A percentile compares a stretch with the other conserved stretches of the same genome.
These are phyloP conservation scores for Nannizzia gypsea DNA, from an alignment of 2,329 filamentous ascomycete genomes.

Conservation along the genomic window DNA sequence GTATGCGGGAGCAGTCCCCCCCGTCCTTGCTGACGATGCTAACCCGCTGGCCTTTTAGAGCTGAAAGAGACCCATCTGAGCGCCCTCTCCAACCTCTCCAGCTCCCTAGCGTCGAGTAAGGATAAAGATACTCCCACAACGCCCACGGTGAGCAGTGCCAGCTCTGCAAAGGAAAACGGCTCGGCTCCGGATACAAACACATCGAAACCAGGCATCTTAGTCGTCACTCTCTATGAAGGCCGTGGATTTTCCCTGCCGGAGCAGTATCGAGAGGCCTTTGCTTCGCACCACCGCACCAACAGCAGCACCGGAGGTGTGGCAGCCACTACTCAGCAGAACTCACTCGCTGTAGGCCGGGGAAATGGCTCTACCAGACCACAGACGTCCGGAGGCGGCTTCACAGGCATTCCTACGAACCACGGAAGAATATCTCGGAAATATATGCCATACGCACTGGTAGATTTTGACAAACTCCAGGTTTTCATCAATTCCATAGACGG, in stretches of 20 bases:
- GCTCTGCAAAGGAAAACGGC: not conserved
- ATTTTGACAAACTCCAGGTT: constrained; percentile 98
- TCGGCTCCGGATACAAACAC: not conserved
- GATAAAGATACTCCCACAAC: not conserved
- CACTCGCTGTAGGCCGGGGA: not conserved
- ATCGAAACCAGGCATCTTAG: not conserved
- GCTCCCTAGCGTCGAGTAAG: not conserved
- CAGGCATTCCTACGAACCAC: constrained; percentile 62
- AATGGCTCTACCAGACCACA: not conserved
- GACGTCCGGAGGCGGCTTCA: not conserved
- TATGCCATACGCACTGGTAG: constrained; percentile 87
- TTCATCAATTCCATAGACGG: constrained; percentile 97
- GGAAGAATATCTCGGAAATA: constrained; percentile 93
- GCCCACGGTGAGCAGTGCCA: not conserved
- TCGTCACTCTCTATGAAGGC: not conserved
- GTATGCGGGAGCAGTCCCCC: not conserved
- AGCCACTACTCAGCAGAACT: not conserved
- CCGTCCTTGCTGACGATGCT: not conserved
- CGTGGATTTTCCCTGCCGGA: not conserved
- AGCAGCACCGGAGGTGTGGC: not conserved
- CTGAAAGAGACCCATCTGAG: constrained; percentile 2
- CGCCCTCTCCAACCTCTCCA: constrained; percentile 1
- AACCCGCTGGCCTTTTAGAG: not conserved
- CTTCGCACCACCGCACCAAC: not conserved
- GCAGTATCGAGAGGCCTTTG: not conserved